These are phyloP conservation scores for Amanita molliuscula DNA, from an alignment of 768 basidiomycete species.

Conservation along the genomic window DNA sequence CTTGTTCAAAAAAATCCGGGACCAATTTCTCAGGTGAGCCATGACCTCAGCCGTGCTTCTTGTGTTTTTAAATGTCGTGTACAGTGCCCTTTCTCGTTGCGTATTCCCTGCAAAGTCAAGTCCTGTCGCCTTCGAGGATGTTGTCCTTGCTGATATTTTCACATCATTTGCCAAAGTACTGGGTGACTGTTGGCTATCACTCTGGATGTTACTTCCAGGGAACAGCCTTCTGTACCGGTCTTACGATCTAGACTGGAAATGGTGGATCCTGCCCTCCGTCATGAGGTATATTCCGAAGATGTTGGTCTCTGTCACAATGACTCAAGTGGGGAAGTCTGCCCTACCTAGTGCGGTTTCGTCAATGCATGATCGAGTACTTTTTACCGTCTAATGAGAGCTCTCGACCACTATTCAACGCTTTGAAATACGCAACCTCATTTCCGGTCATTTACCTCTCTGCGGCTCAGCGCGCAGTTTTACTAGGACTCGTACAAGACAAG, in stretches of 20 bases:
- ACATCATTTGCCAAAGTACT: conserved; percentile 97
- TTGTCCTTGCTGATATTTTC: conserved; percentile 90
- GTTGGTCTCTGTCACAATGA: background rate
- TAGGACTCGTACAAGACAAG: conserved; percentile 42
- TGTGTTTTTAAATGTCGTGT: background rate
- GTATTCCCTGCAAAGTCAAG: conserved; percentile 48
- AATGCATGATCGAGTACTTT: conserved; percentile 81
- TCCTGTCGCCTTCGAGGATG: conserved; percentile 80
- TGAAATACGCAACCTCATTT: conserved; percentile 95
- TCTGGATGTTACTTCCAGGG: conserved; percentile 79
- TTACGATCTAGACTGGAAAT: conserved; percentile 45
- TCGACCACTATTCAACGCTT: conserved; percentile 78
- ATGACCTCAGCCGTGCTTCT: conserved; percentile 4
- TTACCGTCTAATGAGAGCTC: conserved; percentile 50
- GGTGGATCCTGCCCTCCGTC: conserved; percentile 73
- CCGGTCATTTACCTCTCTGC: conserved; percentile 94
- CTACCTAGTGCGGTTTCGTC: conserved; percentile 86
- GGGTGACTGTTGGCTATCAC: conserved; percentile 86
- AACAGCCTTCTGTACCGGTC: conserved; percentile 65
- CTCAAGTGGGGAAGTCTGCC: conserved; percentile 46
- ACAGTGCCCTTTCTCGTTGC: conserved; percentile 68
- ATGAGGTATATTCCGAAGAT: conserved; percentile 58
- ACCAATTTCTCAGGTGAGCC: conserved; percentile 70
- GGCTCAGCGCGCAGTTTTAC: conserved; percentile 64
- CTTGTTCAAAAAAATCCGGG: conserved; percentile 60